These are phyloP conservation scores for Leishmania tropica DNA, from an alignment of 208 protist genomes.

Conservation along the genomic window DNA sequence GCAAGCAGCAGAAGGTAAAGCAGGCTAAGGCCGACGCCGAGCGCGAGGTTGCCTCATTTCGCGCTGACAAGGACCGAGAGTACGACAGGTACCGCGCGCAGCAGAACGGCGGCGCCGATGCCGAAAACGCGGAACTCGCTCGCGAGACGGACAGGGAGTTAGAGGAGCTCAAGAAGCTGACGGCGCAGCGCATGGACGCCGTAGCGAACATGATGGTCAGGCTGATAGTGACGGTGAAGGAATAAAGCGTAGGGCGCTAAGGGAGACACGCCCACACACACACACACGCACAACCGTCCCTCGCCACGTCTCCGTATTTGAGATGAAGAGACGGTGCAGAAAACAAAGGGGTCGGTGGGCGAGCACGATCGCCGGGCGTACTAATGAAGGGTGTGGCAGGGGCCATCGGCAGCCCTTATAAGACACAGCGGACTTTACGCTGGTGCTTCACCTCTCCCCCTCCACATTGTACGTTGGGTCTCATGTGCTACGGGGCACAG, in stretches of 20 bases:
- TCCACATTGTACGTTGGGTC: not conserved
- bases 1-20: constrained; percentile 85
- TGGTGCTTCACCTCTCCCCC: not conserved
- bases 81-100: constrained; percentile 66
- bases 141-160: constrained; percentile 70
- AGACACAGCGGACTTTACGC: not conserved
- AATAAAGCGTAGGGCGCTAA: constrained; percentile 8
- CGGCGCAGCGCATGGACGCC: constrained; percentile 60
- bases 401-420: not conserved
- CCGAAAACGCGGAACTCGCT: constrained; percentile 62
- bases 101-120: constrained; percentile 53
- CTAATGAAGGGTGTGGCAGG: no score
- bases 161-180: constrained; percentile 59
- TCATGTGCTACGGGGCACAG: not conserved
- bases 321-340: not conserved
- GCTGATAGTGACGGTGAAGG: constrained; percentile 60
- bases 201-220: constrained; percentile 68
- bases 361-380: not conserved
- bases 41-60: constrained; percentile 76
- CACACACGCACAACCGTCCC: not conserved
- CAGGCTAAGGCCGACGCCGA: constrained; percentile 87
- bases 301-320: not conserved
- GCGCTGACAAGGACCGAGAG: constrained; percentile 71
- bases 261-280: not conserved
- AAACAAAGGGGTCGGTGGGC: not conserved